A percentile compares a stretch with the other conserved stretches of the same genome.
phyloP scores from a whole-genome alignment of 257 asterid species.

The Rhazya stricta region DNA sequence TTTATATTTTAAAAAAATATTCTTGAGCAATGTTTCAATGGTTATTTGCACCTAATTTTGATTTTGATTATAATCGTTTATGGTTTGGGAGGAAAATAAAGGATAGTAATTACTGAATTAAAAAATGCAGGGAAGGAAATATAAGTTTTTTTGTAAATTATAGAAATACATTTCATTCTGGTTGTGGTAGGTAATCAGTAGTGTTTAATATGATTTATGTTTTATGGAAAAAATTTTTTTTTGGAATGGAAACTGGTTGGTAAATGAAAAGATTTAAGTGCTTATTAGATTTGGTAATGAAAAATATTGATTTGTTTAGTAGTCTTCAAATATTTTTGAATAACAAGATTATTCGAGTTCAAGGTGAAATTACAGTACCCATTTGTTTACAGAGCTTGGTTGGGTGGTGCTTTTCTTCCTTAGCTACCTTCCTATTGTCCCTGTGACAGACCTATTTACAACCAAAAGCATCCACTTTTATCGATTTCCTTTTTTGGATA shows the following conservation, averaged over 20 bases:
- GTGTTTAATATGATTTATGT: constrained; percentile 40
- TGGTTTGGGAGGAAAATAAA: constrained; percentile 28
- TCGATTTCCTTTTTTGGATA: constrained; percentile 47
- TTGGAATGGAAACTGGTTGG: constrained; percentile 64
- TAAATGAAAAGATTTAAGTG: constrained; percentile 58
- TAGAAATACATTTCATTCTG: constrained; percentile 34
- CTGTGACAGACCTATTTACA: constrained; percentile 48
- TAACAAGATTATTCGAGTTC: constrained; percentile 31
- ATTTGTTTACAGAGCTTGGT: constrained; percentile 59
- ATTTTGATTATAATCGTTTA: constrained; percentile 21
- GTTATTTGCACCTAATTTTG: constrained; percentile 46
- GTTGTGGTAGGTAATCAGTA: constrained; percentile 43
- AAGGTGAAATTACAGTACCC: constrained; percentile 48
- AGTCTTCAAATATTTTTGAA: constrained; percentile 47
- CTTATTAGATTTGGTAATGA: constrained; percentile 48
- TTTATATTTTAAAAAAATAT: constrained; percentile 44
- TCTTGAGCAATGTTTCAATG: constrained; percentile 46
- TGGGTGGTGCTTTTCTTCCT: constrained; percentile 58
- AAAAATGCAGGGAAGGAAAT: constrained; percentile 20
- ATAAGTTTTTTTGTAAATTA: constrained; percentile 23
- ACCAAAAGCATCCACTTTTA: constrained; percentile 30
- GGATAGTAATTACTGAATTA: constrained; percentile 11
- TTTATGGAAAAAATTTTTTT: constrained; percentile 43
- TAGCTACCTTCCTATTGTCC: constrained; percentile 54
- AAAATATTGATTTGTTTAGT: constrained; percentile 53